A percentile compares a stretch with the other conserved stretches of the same genome.
Conservation (phyloP, 139 green algal species). For the Chlorella sorokiniana region DNA sequence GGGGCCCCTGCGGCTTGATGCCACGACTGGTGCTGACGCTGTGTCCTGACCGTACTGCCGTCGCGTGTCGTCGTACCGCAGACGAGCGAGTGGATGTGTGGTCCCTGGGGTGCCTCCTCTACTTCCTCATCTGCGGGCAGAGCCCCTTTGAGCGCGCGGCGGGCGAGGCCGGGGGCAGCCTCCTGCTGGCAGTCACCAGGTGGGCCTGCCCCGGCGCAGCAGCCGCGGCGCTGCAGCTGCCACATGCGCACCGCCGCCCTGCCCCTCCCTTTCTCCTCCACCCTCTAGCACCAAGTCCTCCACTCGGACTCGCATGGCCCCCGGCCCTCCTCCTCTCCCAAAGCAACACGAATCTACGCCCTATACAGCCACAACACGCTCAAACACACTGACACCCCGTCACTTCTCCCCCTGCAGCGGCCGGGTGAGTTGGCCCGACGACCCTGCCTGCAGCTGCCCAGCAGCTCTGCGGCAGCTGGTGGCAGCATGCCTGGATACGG, state of each 20-base stretch:
- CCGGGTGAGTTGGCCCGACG: constrained; percentile 46
- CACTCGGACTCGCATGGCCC: too few species aligned
- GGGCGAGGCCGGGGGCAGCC: constrained; percentile 76
- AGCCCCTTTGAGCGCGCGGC: constrained; percentile 83
- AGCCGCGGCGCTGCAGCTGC: too few species aligned
- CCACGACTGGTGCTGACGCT: too few species aligned
- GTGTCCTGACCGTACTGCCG: too few species aligned
- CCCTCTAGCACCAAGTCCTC: too few species aligned
- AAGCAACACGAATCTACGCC: too few species aligned
- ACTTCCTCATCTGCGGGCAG: constrained; percentile 73
- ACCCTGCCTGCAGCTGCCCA: constrained; percentile 41
- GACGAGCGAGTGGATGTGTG: constrained; percentile 81
- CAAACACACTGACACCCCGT: too few species aligned
- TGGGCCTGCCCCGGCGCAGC: neutral
- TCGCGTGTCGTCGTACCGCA: neutral
- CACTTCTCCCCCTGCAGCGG: constrained; percentile 25
- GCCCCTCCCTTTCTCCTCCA: neutral
- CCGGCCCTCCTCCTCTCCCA: too few species aligned
- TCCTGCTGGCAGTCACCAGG: constrained; percentile 85
- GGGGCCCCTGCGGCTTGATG: too few species aligned
- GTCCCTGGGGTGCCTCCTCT: constrained; percentile 86
- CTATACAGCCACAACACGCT: too few species aligned
- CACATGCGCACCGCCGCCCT: neutral
- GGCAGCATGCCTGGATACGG: constrained; percentile 44
- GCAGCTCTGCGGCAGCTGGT: constrained; percentile 42